Conservation (phyloP, 139 green algal species). For the Diplosphaera chodatii region DNA sequence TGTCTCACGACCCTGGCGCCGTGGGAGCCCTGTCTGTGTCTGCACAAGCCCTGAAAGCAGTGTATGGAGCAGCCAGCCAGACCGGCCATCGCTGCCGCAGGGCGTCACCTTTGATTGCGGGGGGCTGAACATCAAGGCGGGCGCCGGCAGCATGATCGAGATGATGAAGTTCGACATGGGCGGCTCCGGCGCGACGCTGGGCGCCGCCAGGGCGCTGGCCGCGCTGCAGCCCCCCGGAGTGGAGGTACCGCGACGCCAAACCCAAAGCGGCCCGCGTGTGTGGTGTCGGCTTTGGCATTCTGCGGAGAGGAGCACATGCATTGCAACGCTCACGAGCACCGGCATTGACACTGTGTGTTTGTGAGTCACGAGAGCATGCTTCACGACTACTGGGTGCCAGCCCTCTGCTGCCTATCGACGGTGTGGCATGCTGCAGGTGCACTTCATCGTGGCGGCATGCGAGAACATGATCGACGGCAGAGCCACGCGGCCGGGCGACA, state of each 20-base stretch:
- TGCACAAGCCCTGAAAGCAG: no score
- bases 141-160: slow-evolving; percentile 87
- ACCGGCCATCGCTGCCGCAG: not conserved
- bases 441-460: slow-evolving; percentile 94
- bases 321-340: no score
- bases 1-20: no score
- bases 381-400: not conserved
- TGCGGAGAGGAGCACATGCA: no score
- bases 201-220: slow-evolving; percentile 68
- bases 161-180: slow-evolving; percentile 79
- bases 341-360: no score
- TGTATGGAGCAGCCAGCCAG: no score
- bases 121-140: slow-evolving; percentile 98
- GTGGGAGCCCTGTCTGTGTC: no score
- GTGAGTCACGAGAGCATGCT: no score
- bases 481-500: slow-evolving; percentile 87
- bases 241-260: slow-evolving; percentile 31
- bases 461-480: slow-evolving; percentile 95
- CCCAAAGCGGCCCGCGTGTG: no score
- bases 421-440: slow-evolving; percentile 41
- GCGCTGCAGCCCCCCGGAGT: slow-evolving; percentile 58
- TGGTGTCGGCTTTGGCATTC: no score
- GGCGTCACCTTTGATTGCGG: slow-evolving; percentile 79
- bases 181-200: slow-evolving; percentile 60
- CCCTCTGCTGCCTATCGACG: not conserved